Percentiles rank a stretch among this genome's conserved stretches.
Evolutionary conservation across 2,329 filamentous ascomycete species (phyloP).

Genomic region (Arthrobotrys entomopaga): DNA sequence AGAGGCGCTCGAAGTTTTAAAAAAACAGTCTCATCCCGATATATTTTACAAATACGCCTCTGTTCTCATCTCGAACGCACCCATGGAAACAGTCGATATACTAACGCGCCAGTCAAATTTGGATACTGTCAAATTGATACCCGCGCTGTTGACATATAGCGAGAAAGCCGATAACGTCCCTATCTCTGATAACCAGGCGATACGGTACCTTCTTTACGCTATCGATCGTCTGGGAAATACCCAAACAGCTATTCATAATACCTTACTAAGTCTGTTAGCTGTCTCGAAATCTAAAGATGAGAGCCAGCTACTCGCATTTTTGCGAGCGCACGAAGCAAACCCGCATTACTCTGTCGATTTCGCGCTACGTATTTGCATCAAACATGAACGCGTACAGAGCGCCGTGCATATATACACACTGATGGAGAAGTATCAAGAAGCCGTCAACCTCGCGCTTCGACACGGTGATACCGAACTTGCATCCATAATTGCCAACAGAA

Average conservation of each 20-base stretch:
- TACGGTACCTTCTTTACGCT: slow-evolving; percentile 91
- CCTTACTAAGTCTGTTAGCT: slow-evolving; percentile 93
- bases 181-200: slow-evolving; percentile 77
- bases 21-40: slow-evolving; percentile 89
- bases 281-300: slow-evolving; percentile 85
- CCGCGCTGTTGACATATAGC: slow-evolving; percentile 93
- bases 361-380: slow-evolving; percentile 91
- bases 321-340: slow-evolving; percentile 88
- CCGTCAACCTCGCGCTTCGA: slow-evolving; percentile 89
- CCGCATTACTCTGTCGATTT: slow-evolving; percentile 94
- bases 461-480: slow-evolving; percentile 91
- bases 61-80: slow-evolving; percentile 90
- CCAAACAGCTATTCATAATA: slow-evolving; percentile 93
- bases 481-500: slow-evolving; percentile 85
- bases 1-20: slow-evolving; percentile 86
- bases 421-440: slow-evolving; percentile 93
- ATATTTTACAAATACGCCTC: slow-evolving; percentile 97
- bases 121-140: slow-evolving; percentile 86
- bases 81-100: slow-evolving; percentile 89
- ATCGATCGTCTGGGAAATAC: slow-evolving; percentile 85
- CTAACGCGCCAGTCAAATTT: slow-evolving; percentile 90
- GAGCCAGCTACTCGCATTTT: slow-evolving; percentile 83
- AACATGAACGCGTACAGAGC: slow-evolving; percentile 89
- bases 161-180: slow-evolving; percentile 67
- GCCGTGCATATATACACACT: slow-evolving; percentile 97